phyloP scores from a whole-genome alignment of 2,329 filamentous ascomycete genomes.

The Aspergillus pseudoglaucus region DNA sequence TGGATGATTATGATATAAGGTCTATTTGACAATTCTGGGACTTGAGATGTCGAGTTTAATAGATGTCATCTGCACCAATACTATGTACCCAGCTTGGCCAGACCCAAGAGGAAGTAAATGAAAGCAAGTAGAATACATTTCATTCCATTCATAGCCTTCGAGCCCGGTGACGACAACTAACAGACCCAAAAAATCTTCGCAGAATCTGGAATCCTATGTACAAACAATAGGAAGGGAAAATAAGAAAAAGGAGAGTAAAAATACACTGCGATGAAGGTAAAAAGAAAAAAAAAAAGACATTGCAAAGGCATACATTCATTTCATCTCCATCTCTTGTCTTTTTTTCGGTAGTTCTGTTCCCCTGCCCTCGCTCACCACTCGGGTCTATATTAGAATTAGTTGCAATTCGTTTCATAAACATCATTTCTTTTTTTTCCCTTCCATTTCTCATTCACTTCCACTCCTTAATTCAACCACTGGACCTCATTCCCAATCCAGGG shows the following conservation, averaged over 20 bases:
- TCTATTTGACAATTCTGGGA: too few species aligned
- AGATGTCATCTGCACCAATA: too few species aligned
- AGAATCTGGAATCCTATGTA: too few species aligned
- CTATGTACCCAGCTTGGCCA: not conserved
- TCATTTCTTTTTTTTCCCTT: too few species aligned
- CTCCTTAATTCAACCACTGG: too few species aligned
- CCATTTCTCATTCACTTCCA: not conserved
- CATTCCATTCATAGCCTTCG: not conserved
- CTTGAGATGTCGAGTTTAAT: too few species aligned
- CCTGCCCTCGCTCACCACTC: not conserved
- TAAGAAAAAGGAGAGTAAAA: not conserved
- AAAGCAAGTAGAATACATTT: not conserved
- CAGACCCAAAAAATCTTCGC: not conserved
- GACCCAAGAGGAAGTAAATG: not conserved
- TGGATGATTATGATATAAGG: too few species aligned
- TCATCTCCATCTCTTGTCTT: not conserved
- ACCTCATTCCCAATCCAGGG: too few species aligned
- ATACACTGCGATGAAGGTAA: not conserved
- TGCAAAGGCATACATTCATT: not conserved
- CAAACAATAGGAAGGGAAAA: too few species aligned
- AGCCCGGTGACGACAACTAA: not conserved
- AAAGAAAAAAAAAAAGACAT: slow-evolving; percentile 1
- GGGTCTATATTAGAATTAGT: not conserved
- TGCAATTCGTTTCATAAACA: too few species aligned
- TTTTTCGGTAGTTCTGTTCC: not conserved